Percentiles rank a stretch among this genome's conserved stretches.
Conservation (phyloP, 129 eudicot species). For the Flaveria trinervia region DNA sequence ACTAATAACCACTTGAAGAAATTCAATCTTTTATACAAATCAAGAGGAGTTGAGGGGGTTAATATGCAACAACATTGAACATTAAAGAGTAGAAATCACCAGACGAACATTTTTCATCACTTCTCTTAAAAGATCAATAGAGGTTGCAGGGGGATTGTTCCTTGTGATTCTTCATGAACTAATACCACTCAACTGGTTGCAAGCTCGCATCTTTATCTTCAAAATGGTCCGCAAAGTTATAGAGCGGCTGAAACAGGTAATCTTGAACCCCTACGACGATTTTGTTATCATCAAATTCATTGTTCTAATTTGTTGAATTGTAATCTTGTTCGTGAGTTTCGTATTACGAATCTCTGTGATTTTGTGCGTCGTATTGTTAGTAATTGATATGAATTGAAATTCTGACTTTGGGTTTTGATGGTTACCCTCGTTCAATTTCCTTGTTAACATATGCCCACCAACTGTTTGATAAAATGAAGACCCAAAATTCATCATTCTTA, state of each 20-base stretch:
- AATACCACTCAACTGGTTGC: constrained; percentile 14
- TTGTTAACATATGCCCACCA: not conserved
- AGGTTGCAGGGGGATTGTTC: not conserved
- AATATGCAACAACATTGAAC: constrained; percentile 6
- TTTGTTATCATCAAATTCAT: not conserved
- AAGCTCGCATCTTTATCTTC: constrained; percentile 3
- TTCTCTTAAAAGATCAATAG: not conserved
- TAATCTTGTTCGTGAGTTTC: not conserved
- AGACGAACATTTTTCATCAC: not conserved
- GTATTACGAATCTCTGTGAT: not conserved
- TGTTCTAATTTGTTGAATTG: constrained; percentile 9
- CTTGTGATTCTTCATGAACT: constrained; percentile 14
- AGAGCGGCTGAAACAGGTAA: constrained; percentile 38
- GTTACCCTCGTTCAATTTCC: not conserved
- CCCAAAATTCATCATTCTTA: not conserved
- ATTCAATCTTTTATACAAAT: too few relatives aligned
- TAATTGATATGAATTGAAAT: too few relatives aligned
- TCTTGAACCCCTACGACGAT: not conserved
- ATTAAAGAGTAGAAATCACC: not conserved
- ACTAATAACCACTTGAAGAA: too few relatives aligned
- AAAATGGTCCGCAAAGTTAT: constrained; percentile 41
- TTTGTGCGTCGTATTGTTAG: too few relatives aligned
- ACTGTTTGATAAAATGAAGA: constrained; percentile 35
- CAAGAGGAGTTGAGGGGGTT: not conserved
- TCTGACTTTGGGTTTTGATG: too few relatives aligned